Evolutionary conservation across 495 filamentous ascomycete genomes (phyloP), one percentile per base, ranked within the genome.

Genomic region (Rhypophila decipiens): DNA sequence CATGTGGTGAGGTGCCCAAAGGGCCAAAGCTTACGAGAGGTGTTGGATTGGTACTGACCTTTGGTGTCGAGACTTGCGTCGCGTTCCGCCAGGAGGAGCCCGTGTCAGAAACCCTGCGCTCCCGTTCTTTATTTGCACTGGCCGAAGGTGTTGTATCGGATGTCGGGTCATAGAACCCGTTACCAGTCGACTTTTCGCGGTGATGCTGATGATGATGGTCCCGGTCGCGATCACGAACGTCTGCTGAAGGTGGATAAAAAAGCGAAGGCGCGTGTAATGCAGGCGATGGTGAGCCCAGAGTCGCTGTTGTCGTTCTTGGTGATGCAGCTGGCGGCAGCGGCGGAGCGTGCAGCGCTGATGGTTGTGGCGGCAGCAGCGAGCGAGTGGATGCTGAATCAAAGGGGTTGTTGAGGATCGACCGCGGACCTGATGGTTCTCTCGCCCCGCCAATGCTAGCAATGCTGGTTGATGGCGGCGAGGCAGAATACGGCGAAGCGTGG

Each of bases 81-180:
- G 61, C 41, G 52, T 64, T 63, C 23, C 58, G 63, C 68, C 71
- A 64, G 49, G 57, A 62, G 19, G 53, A 59, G 35, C 51, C 52
- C 23, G 54, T 62, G 48, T 74, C 72, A 27, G 73, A 70, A 42
- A 68, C 62, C 33, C 67, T 65, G 51, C 74, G 68, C 55, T 58
- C 58, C 29, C 51, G 51, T 20, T 54, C 55, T 11, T 53, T 54
- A 27, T 59, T 54, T 35, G 39, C 46, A 34, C 44, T 53, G 35
- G 72, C 63, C 46, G 48, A 62, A 15, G 44, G 60, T 41, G 66
- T 66, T 13, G 70, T 69, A 50, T 79, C 76, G 15, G 73, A 70
- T 18, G 74, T 75, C 21, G 75, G 76, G 50, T 80, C 76, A 64
- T 80, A 80, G 58, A 77, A 78, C 55, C 68, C 70, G 48, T 72